phyloP scores from a whole-genome alignment of 768 basidiomycete genomes.

The Pleurotus djamor region DNA sequence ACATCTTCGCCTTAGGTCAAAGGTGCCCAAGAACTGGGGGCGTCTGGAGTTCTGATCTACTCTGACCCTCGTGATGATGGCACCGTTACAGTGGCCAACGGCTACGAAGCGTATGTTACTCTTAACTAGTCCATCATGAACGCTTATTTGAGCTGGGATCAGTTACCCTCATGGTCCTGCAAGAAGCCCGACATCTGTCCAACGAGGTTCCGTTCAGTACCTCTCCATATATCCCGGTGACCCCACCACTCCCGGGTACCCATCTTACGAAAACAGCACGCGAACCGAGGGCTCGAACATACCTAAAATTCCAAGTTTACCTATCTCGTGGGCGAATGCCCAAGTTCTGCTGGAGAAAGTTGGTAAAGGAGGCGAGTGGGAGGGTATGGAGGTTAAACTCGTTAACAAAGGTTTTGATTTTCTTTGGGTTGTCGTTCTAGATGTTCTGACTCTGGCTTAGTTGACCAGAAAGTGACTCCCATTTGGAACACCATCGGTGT shows the following conservation, averaged over 20 bases:
- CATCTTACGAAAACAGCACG: slow-evolving; percentile 65
- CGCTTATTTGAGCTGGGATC: neutral
- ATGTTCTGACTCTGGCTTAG: slow-evolving; percentile 6
- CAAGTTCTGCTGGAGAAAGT: slow-evolving; percentile 50
- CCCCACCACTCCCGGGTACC: slow-evolving; percentile 48
- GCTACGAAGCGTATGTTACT: slow-evolving; percentile 41
- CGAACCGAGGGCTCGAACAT: slow-evolving; percentile 45
- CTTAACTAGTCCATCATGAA: neutral
- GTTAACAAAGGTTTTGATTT: slow-evolving; percentile 51
- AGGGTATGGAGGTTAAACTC: slow-evolving; percentile 44
- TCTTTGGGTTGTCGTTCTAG: neutral
- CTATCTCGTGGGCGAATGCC: slow-evolving; percentile 68
- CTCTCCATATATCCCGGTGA: slow-evolving; percentile 55
- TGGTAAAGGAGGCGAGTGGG: slow-evolving; percentile 34
- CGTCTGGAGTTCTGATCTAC: slow-evolving; percentile 59
- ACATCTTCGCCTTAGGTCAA: slow-evolving; percentile 35
- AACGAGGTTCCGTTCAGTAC: slow-evolving; percentile 68
- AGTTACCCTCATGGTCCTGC: slow-evolving; percentile 72
- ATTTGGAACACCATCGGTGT: slow-evolving; percentile 9
- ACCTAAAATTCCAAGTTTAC: slow-evolving; percentile 59
- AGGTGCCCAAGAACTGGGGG: slow-evolving; percentile 64
- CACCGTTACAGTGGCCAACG: slow-evolving; percentile 54
- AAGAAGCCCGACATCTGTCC: slow-evolving; percentile 56
- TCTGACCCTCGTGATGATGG: slow-evolving; percentile 68
- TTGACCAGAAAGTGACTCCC: slow-evolving; percentile 16